Base-by-base conservation (phyloP, 768 basidiomycete species). In the Calvatia gigantea region DNA sequence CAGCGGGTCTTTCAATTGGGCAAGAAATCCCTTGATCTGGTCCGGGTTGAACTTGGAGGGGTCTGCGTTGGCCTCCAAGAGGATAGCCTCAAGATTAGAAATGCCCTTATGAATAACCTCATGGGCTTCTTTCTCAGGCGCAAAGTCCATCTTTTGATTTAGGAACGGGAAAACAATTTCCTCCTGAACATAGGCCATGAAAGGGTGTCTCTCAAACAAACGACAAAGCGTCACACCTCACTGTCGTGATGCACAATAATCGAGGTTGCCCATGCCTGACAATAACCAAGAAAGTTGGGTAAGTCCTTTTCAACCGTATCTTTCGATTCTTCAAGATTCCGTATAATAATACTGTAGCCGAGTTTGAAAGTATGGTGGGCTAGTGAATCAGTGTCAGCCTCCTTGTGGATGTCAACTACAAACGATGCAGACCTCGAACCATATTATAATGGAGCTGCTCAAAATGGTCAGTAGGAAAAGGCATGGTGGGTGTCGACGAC, bases 61-160 rank as follows among this genome's bases (percentile, higher is more conserved):
- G 45, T 55, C 38, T 2, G 46, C 54, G 29, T 56, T 56, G 29
- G 31, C 28, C 11, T 49, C 46, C 4, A 31, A 12, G 11, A 48
- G 25, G n/a, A 53, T 6, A 7, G 51, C 41, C 17, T 53, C 51
- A 12, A 53, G 14, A 32, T 48, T 47, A 17, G 46, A 31, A 12
- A 56, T 15, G 3, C 38, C 32, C 29, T 56, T 42, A 21, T 48
- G 47, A 9, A 56, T 49, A 21, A 25, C 28, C 32, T 53, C 51
- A 28, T 53, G 51, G 19, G 51, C 51, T n/a, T 44, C 51, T 25
- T 33, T 44, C 31, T 53, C 51, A 12, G 37, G 29, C 15, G 21
- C 54, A 48, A 56, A 56, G 29, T 56, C 39, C 54, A 56, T 56
- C 37, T 49, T 56, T 38, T 56, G 37, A 32, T 56, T 56, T 19